Conservation (phyloP, 106 monocot genomes). For the Phalaenopsis equestris region DNA sequence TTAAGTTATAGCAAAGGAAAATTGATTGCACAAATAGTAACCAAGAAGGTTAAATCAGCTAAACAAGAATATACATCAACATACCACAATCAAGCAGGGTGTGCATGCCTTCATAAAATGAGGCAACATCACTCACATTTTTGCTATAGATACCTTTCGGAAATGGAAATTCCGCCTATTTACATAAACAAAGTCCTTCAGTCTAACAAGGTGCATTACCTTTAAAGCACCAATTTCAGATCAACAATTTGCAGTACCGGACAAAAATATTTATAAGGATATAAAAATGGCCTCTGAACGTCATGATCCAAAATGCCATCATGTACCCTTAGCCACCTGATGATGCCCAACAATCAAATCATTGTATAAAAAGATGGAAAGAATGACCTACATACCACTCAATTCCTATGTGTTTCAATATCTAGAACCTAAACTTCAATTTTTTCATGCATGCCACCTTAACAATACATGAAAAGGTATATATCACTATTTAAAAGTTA, state of each 20-base stretch:
- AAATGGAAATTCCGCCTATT: background rate
- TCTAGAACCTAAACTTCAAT: no score
- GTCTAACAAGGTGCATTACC: no score
- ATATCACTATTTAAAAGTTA: no score
- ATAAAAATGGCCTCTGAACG: no score
- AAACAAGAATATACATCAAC: conserved; percentile 3
- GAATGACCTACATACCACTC: no score
- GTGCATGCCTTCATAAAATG: background rate
- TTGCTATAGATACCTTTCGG: background rate
- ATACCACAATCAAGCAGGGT: background rate
- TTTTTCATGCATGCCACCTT: no score
- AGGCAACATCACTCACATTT: background rate
- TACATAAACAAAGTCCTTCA: no score
- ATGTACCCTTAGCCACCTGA: background rate
- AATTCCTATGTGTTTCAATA: no score
- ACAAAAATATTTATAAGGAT: no score
- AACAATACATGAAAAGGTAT: no score
- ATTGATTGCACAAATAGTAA: background rate
- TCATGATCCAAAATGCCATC: background rate
- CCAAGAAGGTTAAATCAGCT: background rate
- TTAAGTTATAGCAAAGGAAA: background rate
- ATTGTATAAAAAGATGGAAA: no score
- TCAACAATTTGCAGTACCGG: background rate
- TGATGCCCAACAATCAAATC: background rate
- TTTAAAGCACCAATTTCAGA: background rate